Conservation (phyloP, 78 protist species). For the Polysphondylium violaceum region DNA sequence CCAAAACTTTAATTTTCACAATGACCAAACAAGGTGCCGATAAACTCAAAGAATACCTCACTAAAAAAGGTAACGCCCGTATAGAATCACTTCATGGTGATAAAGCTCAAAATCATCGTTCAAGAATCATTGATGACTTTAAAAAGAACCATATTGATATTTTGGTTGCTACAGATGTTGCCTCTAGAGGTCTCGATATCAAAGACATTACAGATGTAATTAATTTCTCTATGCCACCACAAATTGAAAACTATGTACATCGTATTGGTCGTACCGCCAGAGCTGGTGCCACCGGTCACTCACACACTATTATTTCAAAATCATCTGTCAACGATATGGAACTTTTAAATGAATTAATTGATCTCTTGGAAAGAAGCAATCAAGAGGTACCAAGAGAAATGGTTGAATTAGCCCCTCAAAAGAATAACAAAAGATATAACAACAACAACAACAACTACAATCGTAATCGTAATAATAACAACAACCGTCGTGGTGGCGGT, state of each 20-base stretch:
- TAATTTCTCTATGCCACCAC: conserved; percentile 97
- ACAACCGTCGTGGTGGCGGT: background rate
- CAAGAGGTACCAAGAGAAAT: conserved; percentile 35
- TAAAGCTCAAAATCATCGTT: conserved; percentile 84
- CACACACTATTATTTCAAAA: conserved; percentile 95
- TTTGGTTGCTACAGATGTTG: conserved; percentile 99
- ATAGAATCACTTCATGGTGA: conserved; percentile 96
- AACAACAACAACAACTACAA: background rate
- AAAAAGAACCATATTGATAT: conserved; percentile 58
- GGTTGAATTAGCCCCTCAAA: too few species aligned
- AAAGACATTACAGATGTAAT: conserved; percentile 97
- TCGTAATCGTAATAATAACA: background rate
- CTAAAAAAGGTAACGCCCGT: conserved; percentile 40
- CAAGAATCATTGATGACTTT: conserved; percentile 41
- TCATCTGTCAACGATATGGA: conserved; percentile 92
- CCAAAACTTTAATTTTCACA: conserved; percentile 54
- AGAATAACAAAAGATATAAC: too few species aligned
- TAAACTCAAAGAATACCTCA: conserved; percentile 72
- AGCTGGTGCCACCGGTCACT: conserved; percentile 92
- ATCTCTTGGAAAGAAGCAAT: background rate
- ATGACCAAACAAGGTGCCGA: conserved; percentile 88
- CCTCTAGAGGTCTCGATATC: conserved; percentile 98
- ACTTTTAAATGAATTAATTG: conserved; percentile 82
- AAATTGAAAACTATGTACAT: conserved; percentile 97
- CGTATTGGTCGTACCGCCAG: conserved; percentile 88